Percentiles rank a stretch among this genome's conserved stretches.
phyloP scores from a whole-genome alignment of 805 yeast genomes.

The Scheffersomyces coipomensis region DNA sequence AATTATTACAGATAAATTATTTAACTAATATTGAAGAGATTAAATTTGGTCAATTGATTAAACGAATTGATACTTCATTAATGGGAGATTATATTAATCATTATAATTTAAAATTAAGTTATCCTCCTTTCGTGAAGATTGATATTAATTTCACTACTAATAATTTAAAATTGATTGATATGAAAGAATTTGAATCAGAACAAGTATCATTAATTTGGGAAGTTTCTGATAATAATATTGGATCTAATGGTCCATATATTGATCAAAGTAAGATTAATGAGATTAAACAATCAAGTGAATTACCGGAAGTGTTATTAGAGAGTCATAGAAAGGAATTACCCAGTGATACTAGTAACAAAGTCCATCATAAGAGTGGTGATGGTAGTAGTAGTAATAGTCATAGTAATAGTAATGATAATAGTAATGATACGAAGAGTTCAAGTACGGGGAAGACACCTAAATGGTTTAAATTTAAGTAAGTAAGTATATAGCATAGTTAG shows the following conservation, averaged over 20 bases:
- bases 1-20: slow-evolving; percentile 34
- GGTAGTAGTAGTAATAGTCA: not conserved
- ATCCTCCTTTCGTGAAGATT: slow-evolving; percentile 37
- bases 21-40: slow-evolving; percentile 15
- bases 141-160: slow-evolving; percentile 26
- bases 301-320: slow-evolving; percentile 38
- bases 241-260: slow-evolving; percentile 24
- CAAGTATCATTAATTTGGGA: slow-evolving; percentile 38
- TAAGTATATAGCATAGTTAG: too few species aligned
- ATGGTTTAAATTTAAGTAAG: slow-evolving; percentile 22
- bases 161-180: slow-evolving; percentile 20
- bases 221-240: slow-evolving; percentile 7
- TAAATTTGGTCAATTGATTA: slow-evolving; percentile 36
- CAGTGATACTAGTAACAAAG: slow-evolving; percentile 13
- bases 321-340: slow-evolving; percentile 29
- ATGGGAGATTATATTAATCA: slow-evolving; percentile 23
- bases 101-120: slow-evolving; percentile 31
- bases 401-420: not conserved
- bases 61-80: slow-evolving; percentile 32
- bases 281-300: slow-evolving; percentile 22
- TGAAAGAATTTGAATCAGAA: slow-evolving; percentile 29
- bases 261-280: slow-evolving; percentile 12
- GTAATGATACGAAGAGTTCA: slow-evolving; percentile 1
- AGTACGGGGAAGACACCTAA: slow-evolving; percentile 17
- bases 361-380: not conserved